Evolutionary conservation across 306 rosid species (phyloP).

Genomic region (Fragaria ananassa): DNA sequence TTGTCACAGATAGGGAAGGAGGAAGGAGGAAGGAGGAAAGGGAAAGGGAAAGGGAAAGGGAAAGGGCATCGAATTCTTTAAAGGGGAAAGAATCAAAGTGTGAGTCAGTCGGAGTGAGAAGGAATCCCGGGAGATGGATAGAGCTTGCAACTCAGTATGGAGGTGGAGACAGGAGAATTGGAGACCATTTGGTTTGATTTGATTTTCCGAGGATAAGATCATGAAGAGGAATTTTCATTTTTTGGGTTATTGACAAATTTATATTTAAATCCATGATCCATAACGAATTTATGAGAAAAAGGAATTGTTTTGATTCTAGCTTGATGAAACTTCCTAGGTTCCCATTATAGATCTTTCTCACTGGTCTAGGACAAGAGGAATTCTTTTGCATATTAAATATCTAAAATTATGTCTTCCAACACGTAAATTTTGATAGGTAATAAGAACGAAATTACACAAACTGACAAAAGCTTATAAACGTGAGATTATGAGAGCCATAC

Average conservation of each 20-base stretch:
- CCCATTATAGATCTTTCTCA: background rate
- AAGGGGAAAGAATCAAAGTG: background rate
- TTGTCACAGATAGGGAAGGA: background rate
- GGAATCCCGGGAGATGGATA: background rate
- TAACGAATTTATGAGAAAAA: background rate
- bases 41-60: background rate
- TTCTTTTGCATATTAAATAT: too few relatives aligned
- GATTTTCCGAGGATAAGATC: constrained; percentile 2
- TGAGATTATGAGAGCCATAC: too few relatives aligned
- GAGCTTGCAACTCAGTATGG: background rate
- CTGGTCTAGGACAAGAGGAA: background rate
- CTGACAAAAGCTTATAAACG: too few relatives aligned
- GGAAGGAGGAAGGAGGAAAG: background rate
- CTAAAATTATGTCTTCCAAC: background rate
- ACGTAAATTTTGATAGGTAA: background rate
- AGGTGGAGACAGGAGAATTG: background rate
- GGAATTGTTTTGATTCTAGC: background rate
- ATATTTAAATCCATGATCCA: background rate
- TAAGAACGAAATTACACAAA: background rate
- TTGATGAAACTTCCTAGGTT: background rate
- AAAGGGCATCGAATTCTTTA: background rate
- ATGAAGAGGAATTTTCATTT: background rate
- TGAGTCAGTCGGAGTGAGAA: background rate
- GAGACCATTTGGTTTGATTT: too few relatives aligned
- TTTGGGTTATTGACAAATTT: background rate